Conservation (phyloP, 352 stramenopile genomes). For the Phytopythium cucurbitacearum region DNA sequence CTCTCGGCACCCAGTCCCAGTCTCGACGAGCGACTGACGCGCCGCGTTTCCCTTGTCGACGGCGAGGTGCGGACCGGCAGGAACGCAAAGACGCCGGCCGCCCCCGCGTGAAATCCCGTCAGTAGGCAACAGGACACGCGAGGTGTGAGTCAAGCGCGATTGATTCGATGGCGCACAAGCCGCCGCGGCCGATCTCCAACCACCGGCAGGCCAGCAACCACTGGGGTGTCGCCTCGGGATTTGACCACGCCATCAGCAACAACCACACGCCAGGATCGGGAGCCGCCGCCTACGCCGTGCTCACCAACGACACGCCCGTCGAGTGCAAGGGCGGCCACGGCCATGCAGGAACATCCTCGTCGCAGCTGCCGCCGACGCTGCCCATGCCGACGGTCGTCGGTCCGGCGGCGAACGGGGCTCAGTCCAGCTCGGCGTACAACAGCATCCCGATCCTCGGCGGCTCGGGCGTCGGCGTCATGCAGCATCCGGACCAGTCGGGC, state of each 20-base stretch:
- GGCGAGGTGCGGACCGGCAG: no score
- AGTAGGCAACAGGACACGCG: no score
- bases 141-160: no score
- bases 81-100: no score
- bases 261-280: conserved; percentile 7
- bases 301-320: conserved; percentile 20
- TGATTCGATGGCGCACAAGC: no score
- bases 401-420: conserved; percentile 6
- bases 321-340: conserved; percentile 17
- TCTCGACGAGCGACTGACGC: no score
- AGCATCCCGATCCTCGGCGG: conserved; percentile 14
- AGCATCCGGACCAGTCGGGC: not conserved
- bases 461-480: conserved; percentile 2
- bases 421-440: conserved; percentile 5
- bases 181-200: no score
- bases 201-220: not conserved
- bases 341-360: not conserved
- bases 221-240: not conserved
- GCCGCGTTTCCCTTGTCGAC: no score
- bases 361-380: conserved; percentile 6
- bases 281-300: conserved; percentile 12
- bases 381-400: conserved; percentile 18
- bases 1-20: no score
- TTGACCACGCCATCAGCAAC: conserved; percentile 6
- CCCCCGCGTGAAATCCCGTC: no score